These are phyloP conservation scores for Gossypium aridum DNA, from an alignment of 441 rosid genomes.

Conservation along the genomic window DNA sequence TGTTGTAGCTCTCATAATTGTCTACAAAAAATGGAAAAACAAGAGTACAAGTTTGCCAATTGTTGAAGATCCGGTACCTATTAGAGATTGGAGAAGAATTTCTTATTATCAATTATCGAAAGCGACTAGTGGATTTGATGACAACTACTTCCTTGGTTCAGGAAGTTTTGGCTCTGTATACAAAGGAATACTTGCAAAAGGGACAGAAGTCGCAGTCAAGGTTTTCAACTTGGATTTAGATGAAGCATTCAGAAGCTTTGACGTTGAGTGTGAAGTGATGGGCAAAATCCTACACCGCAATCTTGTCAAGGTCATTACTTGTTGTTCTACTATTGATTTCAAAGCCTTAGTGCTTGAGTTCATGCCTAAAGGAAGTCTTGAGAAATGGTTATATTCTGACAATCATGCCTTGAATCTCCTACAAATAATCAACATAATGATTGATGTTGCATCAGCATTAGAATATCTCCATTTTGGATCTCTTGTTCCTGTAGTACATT, in stretches of 20 bases:
- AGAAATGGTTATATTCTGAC: conserved; percentile 4
- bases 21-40: not conserved
- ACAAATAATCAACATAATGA: not conserved
- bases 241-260: not conserved
- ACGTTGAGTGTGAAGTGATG: not conserved
- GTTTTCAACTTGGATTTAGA: not conserved
- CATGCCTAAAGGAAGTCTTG: conserved; percentile 21
- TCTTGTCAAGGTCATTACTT: conserved; percentile 13
- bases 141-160: not conserved
- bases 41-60: not conserved
- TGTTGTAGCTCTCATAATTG: not conserved
- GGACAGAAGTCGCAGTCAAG: too few species aligned
- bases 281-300: not conserved
- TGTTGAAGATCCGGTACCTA: not conserved
- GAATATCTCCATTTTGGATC: not conserved
- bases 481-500: not conserved
- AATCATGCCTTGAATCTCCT: not conserved
- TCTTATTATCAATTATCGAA: not conserved
- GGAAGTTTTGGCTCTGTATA: not conserved
- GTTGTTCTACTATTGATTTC: conserved; percentile 9
- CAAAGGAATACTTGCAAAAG: too few species aligned
- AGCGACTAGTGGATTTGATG: not conserved
- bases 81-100: conserved; percentile 21
- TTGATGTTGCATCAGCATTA: not conserved
- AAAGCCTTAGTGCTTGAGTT: conserved; percentile 9